These are phyloP conservation scores for Fusarium tricinctum DNA, from an alignment of 2,329 filamentous ascomycete species.

Conservation along the genomic window DNA sequence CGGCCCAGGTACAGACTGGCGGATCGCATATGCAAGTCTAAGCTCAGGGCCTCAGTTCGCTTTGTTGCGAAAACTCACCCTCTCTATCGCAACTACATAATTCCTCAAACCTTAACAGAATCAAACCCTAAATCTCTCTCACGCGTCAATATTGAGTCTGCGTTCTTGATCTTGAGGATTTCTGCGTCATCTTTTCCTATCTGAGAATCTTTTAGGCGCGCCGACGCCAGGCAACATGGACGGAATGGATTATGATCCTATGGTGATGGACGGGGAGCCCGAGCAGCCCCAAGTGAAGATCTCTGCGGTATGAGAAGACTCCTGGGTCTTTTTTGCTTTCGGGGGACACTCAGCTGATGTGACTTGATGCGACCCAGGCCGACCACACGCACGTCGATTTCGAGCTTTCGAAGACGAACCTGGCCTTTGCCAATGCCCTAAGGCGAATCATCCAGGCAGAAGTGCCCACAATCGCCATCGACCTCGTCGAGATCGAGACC, in stretches of 20 bases:
- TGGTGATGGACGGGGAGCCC: conserved; percentile 71
- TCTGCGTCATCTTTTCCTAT: conserved; percentile 9
- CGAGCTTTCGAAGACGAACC: conserved; percentile 88
- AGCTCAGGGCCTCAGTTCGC: conserved; percentile 36
- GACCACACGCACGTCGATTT: conserved; percentile 89
- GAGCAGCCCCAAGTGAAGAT: conserved; percentile 71
- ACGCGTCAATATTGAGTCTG: background rate
- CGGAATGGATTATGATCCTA: conserved; percentile 71
- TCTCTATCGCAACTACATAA: conserved; percentile 20
- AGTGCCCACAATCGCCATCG: conserved; percentile 93
- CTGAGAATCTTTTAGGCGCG: conserved; percentile 22
- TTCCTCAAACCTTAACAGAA: conserved; percentile 1
- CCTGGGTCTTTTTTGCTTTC: conserved; percentile 12
- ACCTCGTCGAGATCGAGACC: conserved; percentile 90
- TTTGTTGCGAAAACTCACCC: conserved; percentile 45
- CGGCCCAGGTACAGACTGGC: conserved; percentile 29
- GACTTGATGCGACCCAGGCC: conserved; percentile 67
- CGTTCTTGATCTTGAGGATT: conserved; percentile 5
- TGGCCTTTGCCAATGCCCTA: conserved; percentile 92
- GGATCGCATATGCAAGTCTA: conserved; percentile 42
- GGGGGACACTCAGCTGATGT: conserved; percentile 36
- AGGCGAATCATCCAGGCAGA: conserved; percentile 93
- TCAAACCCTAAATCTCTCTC: background rate
- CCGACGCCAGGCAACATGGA: conserved; percentile 53
- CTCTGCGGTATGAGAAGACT: conserved; percentile 63